Conservation (phyloP, 164 flowering plant species). For the Nelumbo lutea region DNA sequence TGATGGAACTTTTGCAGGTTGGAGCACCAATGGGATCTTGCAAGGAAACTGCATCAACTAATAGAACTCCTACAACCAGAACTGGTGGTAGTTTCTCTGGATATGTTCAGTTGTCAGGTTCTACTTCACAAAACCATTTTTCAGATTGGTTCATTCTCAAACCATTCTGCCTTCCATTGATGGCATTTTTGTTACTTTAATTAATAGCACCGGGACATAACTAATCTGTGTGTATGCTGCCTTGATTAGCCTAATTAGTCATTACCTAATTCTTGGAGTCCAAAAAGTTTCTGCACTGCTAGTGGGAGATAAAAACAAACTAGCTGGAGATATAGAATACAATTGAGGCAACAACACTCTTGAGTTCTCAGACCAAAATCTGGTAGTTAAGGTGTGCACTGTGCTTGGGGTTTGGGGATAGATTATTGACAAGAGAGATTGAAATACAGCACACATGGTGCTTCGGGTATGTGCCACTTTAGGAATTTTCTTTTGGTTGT, state of each 20-base stretch:
- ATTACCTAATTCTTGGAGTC: conserved; percentile 13
- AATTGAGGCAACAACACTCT: neutral
- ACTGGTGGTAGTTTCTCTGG: conserved; percentile 62
- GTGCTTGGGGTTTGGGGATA: neutral
- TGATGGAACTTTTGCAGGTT: conserved; percentile 47
- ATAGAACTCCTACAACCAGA: conserved; percentile 28
- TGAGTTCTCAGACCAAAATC: conserved; percentile 12
- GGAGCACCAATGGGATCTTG: conserved; percentile 76
- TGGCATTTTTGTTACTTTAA: conserved; percentile 18
- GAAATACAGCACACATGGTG: conserved; percentile 1
- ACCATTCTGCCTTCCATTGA: conserved; percentile 20
- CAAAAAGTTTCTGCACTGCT: conserved; percentile 10
- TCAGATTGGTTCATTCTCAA: conserved; percentile 17
- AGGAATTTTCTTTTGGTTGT: neutral
- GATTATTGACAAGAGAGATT: conserved; percentile 10
- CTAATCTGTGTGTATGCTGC: conserved; percentile 7
- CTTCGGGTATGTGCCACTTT: conserved; percentile 23
- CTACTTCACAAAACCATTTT: conserved; percentile 33
- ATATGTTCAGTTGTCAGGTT: conserved; percentile 65
- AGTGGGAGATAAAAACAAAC: conserved; percentile 16
- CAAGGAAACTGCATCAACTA: conserved; percentile 42
- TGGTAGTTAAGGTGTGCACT: too few species aligned
- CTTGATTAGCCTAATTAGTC: conserved; percentile 10
- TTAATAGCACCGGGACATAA: neutral
- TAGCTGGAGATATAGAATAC: conserved; percentile 15